Conservation (phyloP, 768 basidiomycete species). For the Russula earlei region DNA sequence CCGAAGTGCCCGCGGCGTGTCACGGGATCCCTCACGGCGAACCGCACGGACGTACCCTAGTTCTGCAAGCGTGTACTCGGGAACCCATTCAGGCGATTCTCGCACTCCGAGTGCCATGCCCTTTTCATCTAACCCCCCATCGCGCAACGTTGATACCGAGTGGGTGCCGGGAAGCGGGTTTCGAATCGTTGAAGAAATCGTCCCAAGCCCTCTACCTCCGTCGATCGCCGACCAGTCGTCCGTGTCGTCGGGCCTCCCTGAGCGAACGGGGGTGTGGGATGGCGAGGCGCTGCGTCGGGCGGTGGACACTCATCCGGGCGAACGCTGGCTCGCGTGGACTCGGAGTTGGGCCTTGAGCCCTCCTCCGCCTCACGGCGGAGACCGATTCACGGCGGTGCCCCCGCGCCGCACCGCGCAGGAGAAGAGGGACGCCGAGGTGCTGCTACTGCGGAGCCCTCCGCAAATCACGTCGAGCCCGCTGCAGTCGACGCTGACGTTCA, state of each 20-base stretch:
- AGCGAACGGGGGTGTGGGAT: slow-evolving; percentile 16
- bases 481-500: slow-evolving; percentile 47
- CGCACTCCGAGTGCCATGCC: not conserved
- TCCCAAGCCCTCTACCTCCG: not conserved
- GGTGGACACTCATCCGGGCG: slow-evolving; percentile 14
- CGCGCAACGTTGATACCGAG: not conserved
- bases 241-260: slow-evolving; percentile 10
- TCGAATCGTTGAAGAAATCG: slow-evolving; percentile 33
- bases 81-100: slow-evolving; percentile 3
- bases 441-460: slow-evolving; percentile 51
- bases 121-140: not conserved
- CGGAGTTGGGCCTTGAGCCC: slow-evolving; percentile 21
- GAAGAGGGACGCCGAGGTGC: slow-evolving; percentile 25
- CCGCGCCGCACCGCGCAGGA: slow-evolving; percentile 25
- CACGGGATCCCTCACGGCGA: slow-evolving; percentile 12
- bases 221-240: not conserved
- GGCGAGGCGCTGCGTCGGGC: slow-evolving; percentile 19
- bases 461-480: slow-evolving; percentile 48
- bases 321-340: slow-evolving; percentile 18
- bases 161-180: slow-evolving; percentile 31
- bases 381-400: slow-evolving; percentile 36
- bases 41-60: slow-evolving; percentile 9
- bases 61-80: slow-evolving; percentile 15
- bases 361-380: slow-evolving; percentile 20
- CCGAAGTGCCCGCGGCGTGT: slow-evolving; percentile 22